These are phyloP conservation scores for Epichloe bromicola DNA, from an alignment of 2,329 filamentous ascomycete genomes.

Conservation along the genomic window DNA sequence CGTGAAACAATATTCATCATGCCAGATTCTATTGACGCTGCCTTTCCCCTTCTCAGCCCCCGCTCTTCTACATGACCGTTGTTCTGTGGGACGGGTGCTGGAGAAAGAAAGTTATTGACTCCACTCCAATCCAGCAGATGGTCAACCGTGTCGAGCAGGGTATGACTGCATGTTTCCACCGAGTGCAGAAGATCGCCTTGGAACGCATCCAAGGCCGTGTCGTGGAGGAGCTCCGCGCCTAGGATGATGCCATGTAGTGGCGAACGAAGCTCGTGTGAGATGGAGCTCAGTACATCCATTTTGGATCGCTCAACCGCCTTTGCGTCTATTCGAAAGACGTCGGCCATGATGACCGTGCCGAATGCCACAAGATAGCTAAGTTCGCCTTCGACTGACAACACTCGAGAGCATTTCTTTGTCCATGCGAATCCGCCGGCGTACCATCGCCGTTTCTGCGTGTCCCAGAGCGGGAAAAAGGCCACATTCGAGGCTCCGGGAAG, in stretches of 20 bases:
- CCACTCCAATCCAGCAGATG: constrained; percentile 43
- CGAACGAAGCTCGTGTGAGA: constrained; percentile 48
- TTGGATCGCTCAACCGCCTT: constrained; percentile 33
- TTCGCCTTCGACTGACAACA: constrained; percentile 33
- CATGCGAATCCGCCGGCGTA: constrained; percentile 37
- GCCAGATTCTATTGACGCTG: constrained; percentile 5
- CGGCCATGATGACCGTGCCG: constrained; percentile 41
- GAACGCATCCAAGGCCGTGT: constrained; percentile 33
- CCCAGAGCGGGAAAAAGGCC: constrained; percentile 36
- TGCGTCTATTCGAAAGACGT: constrained; percentile 34
- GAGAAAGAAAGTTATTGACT: constrained; percentile 27
- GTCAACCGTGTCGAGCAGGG: constrained; percentile 40
- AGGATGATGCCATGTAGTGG: constrained; percentile 48
- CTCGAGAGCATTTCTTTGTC: constrained; percentile 28
- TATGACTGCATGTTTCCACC: constrained; percentile 37
- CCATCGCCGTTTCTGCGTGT: constrained; percentile 31
- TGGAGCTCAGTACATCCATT: constrained; percentile 43
- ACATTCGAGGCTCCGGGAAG: constrained; percentile 33
- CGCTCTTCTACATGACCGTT: constrained; percentile 2
- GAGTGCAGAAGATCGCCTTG: constrained; percentile 35
- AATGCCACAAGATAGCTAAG: constrained; percentile 39
- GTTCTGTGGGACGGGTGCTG: not conserved
- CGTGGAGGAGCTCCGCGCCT: constrained; percentile 37
- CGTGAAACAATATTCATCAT: constrained; percentile 11
- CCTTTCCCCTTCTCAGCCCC: constrained; percentile 3